Evolutionary conservation across 2,329 filamentous ascomycete genomes (phyloP), one percentile per base, ranked within the genome.

Genomic region (Rhynchosporium secalis): DNA sequence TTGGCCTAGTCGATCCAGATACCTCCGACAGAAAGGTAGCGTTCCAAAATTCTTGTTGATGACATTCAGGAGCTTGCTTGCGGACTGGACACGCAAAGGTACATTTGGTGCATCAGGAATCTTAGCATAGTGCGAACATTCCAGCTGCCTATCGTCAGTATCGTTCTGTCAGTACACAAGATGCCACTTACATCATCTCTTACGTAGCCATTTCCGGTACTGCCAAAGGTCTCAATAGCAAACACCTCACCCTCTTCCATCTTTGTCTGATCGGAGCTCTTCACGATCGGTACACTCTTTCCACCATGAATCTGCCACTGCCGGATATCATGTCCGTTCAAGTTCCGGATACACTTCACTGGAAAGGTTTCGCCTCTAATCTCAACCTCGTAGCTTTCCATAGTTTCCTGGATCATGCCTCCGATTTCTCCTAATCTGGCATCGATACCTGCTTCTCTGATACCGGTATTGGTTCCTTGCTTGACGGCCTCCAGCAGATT

Each of bases 161-260:
- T 43, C n/a, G 7, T 28, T 9, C 47, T 28, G 13, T 40, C 45
- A 45, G 15, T 41, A 29, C 43, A 47, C 58, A 66, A 38, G 28
- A 28, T 40, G 36, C n/a, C 40, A 76, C 83, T 75, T 77, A 92
- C 89, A 77, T 96, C 91, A 73, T 97, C 92, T 68, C 86, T 81
- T 61, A 96, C 91, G 73, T 91, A 90, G 68, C 92, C 93, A 74
- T 91, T 93, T 67, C 93, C 94, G 28, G 93, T 97, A 75, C 89
- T 95, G 64, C 93, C 94, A 76, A 97, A 97, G 0, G 93, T 97
- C 80, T 97, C 93, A 70, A 97, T 96, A 67, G 93, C 93, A 76
- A 96, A 98, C 20, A 92, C 88, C 73, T 98, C 93, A 47, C 92
- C 92, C 78, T 97, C 94, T 78, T 97, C 93, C 94, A 98, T 98